Percentiles rank a stretch among this genome's conserved stretches.
Evolutionary conservation across 2,329 filamentous ascomycete species (phyloP).

Genomic region (Arthrobotrys conoides): DNA sequence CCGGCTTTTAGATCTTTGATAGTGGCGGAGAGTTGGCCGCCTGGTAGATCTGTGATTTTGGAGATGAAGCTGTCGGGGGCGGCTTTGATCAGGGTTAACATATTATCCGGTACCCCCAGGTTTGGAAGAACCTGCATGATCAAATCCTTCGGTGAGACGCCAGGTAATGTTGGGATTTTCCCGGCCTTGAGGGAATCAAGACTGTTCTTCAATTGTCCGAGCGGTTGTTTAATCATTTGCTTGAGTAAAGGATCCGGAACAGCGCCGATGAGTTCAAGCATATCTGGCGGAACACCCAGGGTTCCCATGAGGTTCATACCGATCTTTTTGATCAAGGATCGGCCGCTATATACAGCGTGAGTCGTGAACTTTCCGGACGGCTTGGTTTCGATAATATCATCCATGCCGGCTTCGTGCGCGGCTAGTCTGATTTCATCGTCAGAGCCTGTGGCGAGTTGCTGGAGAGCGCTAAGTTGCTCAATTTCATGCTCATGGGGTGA

Average conservation of each 20-base stretch:
- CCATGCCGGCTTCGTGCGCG: slow-evolving; percentile 1
- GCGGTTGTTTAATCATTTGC: slow-evolving; percentile 40
- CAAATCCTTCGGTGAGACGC: slow-evolving; percentile 42
- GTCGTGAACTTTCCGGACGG: background rate
- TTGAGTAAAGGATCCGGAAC: slow-evolving; percentile 43
- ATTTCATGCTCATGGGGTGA: background rate
- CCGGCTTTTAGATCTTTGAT: slow-evolving; percentile 37
- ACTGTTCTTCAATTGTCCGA: slow-evolving; percentile 23
- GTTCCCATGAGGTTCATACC: slow-evolving; percentile 31
- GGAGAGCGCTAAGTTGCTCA: slow-evolving; percentile 16
- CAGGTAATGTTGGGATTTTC: slow-evolving; percentile 25
- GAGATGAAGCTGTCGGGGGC: slow-evolving; percentile 31
- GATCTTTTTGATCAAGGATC: slow-evolving; percentile 32
- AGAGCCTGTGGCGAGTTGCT: slow-evolving; percentile 6
- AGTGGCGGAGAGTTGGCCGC: slow-evolving; percentile 10
- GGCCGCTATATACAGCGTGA: background rate
- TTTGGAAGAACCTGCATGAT: slow-evolving; percentile 44
- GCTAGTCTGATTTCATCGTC: slow-evolving; percentile 3
- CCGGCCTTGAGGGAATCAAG: slow-evolving; percentile 23
- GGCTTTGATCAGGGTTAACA: slow-evolving; percentile 44
- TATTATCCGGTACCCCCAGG: slow-evolving; percentile 32
- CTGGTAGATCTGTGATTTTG: slow-evolving; percentile 20
- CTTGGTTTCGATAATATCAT: background rate
- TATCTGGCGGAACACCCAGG: slow-evolving; percentile 38
- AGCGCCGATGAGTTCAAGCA: slow-evolving; percentile 45